phyloP scores from a whole-genome alignment of 2,329 filamentous ascomycete genomes.

The Fusarium albosuccineum region DNA sequence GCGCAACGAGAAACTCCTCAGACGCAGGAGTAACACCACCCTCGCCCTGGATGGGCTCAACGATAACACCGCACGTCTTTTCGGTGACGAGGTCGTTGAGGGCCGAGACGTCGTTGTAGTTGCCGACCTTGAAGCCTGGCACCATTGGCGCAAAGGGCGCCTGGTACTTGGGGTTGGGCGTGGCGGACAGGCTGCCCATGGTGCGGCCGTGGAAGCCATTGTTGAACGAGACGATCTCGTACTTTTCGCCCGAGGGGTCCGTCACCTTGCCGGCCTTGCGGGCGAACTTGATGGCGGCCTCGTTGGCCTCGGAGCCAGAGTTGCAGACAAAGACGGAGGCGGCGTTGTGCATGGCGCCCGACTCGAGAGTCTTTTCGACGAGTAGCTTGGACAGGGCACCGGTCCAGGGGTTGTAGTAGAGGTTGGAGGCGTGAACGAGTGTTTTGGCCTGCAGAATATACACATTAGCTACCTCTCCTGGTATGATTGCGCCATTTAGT shows the following conservation, averaged over 20 bases:
- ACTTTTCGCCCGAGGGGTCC: slow-evolving; percentile 79
- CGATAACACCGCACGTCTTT: slow-evolving; percentile 91
- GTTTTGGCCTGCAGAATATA: slow-evolving; percentile 68
- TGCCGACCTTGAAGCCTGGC: slow-evolving; percentile 89
- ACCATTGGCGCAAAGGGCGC: slow-evolving; percentile 95
- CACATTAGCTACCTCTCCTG: slow-evolving; percentile 1
- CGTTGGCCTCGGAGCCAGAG: slow-evolving; percentile 96
- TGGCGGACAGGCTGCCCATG: slow-evolving; percentile 95
- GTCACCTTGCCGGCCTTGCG: slow-evolving; percentile 87
- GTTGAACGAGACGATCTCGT: slow-evolving; percentile 90
- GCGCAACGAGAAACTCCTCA: slow-evolving; percentile 83
- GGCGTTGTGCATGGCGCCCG: slow-evolving; percentile 85
- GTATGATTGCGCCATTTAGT: not conserved
- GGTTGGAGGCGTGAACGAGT: slow-evolving; percentile 91
- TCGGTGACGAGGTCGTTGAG: slow-evolving; percentile 83
- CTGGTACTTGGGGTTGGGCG: slow-evolving; percentile 98
- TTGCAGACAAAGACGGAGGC: slow-evolving; percentile 92
- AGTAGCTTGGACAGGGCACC: slow-evolving; percentile 88
- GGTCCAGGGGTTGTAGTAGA: slow-evolving; percentile 98
- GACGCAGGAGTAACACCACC: slow-evolving; percentile 89
- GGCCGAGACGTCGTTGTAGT: slow-evolving; percentile 82
- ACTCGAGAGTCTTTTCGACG: slow-evolving; percentile 82
- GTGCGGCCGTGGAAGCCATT: slow-evolving; percentile 96
- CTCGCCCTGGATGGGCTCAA: slow-evolving; percentile 98
- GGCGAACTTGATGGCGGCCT: slow-evolving; percentile 97